Evolutionary conservation across 306 rosid genomes (phyloP).

Genomic region (Gleditsia sinensis): DNA sequence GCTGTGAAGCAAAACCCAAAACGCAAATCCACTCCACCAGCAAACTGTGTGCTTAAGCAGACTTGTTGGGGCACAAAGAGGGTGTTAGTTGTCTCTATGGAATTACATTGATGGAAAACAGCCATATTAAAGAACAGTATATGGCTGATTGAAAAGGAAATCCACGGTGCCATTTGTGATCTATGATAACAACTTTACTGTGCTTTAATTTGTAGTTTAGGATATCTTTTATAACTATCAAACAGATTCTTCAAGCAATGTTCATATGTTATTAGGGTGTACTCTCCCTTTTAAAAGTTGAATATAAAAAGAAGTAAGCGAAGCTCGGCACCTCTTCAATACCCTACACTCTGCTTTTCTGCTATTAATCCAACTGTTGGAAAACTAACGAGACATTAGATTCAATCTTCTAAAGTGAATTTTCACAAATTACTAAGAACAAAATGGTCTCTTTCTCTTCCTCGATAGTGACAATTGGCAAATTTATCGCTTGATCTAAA

Average conservation of each 20-base stretch:
- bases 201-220: neutral
- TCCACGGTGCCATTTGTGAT: neutral
- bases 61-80: neutral
- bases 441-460: neutral
- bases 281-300: neutral
- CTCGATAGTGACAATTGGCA: neutral
- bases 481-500: neutral
- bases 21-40: neutral
- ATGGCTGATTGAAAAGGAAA: neutral
- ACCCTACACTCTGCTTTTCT: neutral
- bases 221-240: too few species aligned
- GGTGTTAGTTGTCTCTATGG: neutral
- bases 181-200: neutral
- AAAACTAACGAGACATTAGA: neutral
- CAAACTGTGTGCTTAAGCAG: neutral
- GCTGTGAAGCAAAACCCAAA: neutral
- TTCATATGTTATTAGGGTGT: too few species aligned
- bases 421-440: neutral
- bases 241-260: too few species aligned
- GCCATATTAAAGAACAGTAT: neutral
- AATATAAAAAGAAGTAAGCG: neutral
- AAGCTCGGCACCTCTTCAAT: neutral
- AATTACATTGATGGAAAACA: neutral
- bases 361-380: neutral
- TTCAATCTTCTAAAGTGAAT: neutral